Base-by-base conservation (phyloP, 495 filamentous ascomycete genomes). In the Bacidia rubella region DNA sequence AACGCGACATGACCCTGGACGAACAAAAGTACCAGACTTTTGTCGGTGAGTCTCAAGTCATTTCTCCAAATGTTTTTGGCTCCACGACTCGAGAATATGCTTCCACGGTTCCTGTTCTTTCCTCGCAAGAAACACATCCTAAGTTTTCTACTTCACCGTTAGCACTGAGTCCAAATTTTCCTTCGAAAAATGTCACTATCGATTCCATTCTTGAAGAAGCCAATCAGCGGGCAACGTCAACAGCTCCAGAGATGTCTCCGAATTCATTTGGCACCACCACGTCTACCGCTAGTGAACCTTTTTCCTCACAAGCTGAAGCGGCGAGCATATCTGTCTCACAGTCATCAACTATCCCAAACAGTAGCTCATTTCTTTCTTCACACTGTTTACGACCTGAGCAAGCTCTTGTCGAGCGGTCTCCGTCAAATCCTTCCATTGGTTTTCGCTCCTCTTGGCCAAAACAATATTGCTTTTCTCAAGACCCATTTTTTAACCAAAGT, bases 11-110 rank as follows among this genome's bases (percentile, higher is more conserved):
- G 66, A 50, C 67, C 59, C 59, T 75, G 69, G 51, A 70, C 57
- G 80, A 78, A 57, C 83, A 83, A 53, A 87, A 85, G 57, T 60
- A 72, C 38, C 57, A 70, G 25, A 75, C 74, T 48, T 89, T 77
- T 72, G 83, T 95, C 70, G 87, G 89, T 95, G 78, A 82, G 88
- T 92, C 68, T 64, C 55, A 63, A 63, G 61, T 53, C n/a, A 50
- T 59, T 59, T 59, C 58, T 57, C 56, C 62, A 58, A 43, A 5
- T 5, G 5, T 22, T 44, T 17, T 20, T 44, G 41, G 20, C 19
- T 5, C 19, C 5, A 5, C 12, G 7, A 5, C 41, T 9, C 9
- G 5, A 5, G 5, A 9, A 26, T 17, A 43, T n/a, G 19, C 41
- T 53, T 49, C 44, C 10, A 50, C 57, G 12, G 47, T 70, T 64